Base-by-base conservation (phyloP, 208 protist species). In the Crithidia mellificae region DNA sequence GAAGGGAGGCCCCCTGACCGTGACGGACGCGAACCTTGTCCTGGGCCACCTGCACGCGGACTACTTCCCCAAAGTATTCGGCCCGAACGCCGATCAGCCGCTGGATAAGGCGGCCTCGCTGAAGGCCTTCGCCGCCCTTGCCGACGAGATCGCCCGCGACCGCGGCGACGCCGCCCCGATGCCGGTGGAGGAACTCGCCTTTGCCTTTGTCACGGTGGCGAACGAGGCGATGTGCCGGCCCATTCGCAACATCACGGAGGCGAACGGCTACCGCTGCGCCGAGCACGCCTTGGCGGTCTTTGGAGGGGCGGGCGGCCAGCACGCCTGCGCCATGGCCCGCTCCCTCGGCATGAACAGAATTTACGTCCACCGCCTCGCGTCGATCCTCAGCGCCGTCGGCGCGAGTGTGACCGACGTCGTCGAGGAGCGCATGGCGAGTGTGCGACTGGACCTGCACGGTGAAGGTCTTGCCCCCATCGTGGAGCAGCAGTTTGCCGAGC, bases 211-310 rank as follows among this genome's bases (percentile, higher is more conserved):
- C 44, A 29, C 69, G 14, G 95, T 99, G 17, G 97, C 97, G 27
- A 98, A 98, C 70, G 97, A 98, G 68, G 83, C 92, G 47, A 99
- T 99, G 97, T 97, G 88, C 72, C 72, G 96, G 7, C 96, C 97
- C 1, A 98, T 99, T 51, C 80, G 96, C 51, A 87, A 84, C 36
- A 81, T 98, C 30, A 98, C 96, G 0, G 90, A 98, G 68, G 80
- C 93, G 14, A 90, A 86, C 46, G 97, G 95, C 39, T 86, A 92
- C 80, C 90, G 94, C 56, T 89, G 80, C 17, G 65, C 82, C 5
- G 75, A 90, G 20, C 95, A 98, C 79, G 77, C 83, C 24, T 74
- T 99, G 17, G 64, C 88, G 0, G 97, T 93, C 61, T 98, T 98
- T 77, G 97, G 97, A 63, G 97, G 97, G n/a, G 97, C 97, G 6